Evolutionary conservation across 371 early-diverging fungal genomes (phyloP), one percentile per base, ranked within the genome.

Genomic region (Syncephalis plumigaleata): DNA sequence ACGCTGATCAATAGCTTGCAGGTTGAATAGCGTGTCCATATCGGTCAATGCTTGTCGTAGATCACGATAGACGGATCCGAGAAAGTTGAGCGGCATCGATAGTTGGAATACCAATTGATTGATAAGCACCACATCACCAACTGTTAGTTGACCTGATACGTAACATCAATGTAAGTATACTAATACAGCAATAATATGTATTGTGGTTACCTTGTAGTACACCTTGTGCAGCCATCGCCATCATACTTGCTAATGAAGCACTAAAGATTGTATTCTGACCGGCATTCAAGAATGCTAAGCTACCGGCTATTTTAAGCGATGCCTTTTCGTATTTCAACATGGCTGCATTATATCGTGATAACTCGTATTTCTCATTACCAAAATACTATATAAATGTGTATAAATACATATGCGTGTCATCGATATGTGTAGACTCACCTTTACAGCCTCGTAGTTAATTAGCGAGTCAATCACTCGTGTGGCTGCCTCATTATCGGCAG

Each of bases 51-150:
- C 78, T 63, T 97, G 95, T 27, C 83, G 75, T 22, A 89, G 72
- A 62, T 93, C 96, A 46, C 98, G 75, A 56, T 97, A 97, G 3
- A 93, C 91, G 9, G 87, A 84, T n/a, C 98, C 98, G 56, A 96
- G 62, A 60, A 95, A 96, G 68, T 93, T 92, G 39, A 95, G 73
- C 15, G 95, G 95, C 63, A 92, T 67, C 0, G 89, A 85, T 3
- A 91, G 67, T 55, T 91, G 91, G 57, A 95, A 94, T 17, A 96
- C 84, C 18, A 93, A 76, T 18, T 91, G 91, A 53, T 94, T 93
- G 48, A 95, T 77, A 90, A 96, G 85, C 18, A 96, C 97, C 1
- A 96, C 72, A 61, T 96, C 97, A 39, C 97, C 97, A 11, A 95
- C 81, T 1, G 89, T 92, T 75, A 92, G 70, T 1, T 77, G 67